Evolutionary conservation across 176 grass and related monocot genomes (phyloP), one percentile per base, ranked within the genome.

Genomic region (Oryza glumipatula): DNA sequence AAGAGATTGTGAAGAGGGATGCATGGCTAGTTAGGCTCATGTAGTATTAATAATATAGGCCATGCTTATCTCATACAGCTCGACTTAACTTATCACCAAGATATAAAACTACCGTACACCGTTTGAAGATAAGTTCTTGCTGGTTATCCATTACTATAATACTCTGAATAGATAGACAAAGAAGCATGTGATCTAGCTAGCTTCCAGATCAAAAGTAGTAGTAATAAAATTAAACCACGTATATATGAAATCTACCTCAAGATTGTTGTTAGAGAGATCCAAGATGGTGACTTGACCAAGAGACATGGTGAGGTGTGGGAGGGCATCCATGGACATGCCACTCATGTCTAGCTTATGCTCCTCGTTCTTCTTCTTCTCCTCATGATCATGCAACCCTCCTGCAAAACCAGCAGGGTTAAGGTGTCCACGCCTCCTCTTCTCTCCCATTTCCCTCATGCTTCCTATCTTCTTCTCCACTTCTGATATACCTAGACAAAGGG

Each of bases 201-300:
- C 49, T 16, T 52, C 3, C 49, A 52, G 38, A 82, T 73, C 49
- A 80, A 63, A 38, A 38, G 36, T 21, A 80, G 19, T 58, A 56
- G 51, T 56, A 58, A 58, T 44, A 77, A 65, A 67, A 44, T 26
- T 41, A 63, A 70, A 70, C 3, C 5, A 6, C 73, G 54, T 35
- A 65, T 21, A 26, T 1, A 16, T 15, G 3, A 66, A 41, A 36
- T 60, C 11, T 83, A 94, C 96, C 93, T 92, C 70, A 16, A 98
- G 93, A 81, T 98, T 92, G 75, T 98, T 98, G 85, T 98, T 95
- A 73, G 96, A 98, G 69, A 95, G 91, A 81, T 98, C 93, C 79
- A 98, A 66, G 68, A 77, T 95, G 70, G 93, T 98, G 80, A 95
- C 83, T 86, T 87, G 71, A 76, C 56, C 85, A 23, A 95, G 91